phyloP scores from a whole-genome alignment of 192 early-diverging fungal species.

The Mortierella claussenii region DNA sequence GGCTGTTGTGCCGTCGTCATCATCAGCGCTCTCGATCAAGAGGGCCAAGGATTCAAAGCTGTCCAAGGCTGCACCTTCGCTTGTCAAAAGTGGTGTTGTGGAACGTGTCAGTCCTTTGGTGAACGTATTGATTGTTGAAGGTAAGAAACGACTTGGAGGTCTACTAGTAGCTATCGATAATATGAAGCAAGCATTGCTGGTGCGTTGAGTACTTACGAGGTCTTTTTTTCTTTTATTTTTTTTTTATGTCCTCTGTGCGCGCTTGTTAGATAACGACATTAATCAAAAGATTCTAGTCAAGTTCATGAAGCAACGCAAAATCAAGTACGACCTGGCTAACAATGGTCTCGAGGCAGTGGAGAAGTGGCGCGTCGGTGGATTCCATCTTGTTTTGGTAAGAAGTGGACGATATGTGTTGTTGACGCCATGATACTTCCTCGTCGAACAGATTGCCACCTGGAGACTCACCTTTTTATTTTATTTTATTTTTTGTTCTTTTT shows the following conservation, averaged over 20 bases:
- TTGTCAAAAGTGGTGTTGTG: conserved; percentile 34
- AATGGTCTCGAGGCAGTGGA: conserved; percentile 86
- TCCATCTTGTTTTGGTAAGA: conserved; percentile 74
- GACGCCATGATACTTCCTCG: not conserved
- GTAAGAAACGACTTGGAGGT: no score
- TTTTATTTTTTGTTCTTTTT: not conserved
- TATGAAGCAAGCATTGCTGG: no score
- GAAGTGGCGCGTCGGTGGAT: conserved; percentile 77
- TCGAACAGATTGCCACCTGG: not conserved
- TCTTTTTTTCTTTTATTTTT: conserved; percentile 8
- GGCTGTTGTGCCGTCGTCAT: no score
- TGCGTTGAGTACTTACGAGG: no score
- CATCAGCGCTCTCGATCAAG: conserved; percentile 1
- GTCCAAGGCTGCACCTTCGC: conserved; percentile 17
- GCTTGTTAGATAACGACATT: conserved; percentile 73
- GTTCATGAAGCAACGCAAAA: conserved; percentile 77
- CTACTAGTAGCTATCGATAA: no score
- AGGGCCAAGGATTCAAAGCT: conserved; percentile 4
- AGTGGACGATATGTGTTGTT: no score
- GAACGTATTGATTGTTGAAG: conserved; percentile 85
- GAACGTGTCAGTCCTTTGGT: conserved; percentile 67
- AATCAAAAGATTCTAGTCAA: conserved; percentile 77
- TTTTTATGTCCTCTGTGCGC: conserved; percentile 1
- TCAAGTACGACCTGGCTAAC: conserved; percentile 78
- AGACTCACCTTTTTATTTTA: no score